phyloP scores from a whole-genome alignment of 1,284 basidiomycete species.

The Neonothopanus nambi region DNA sequence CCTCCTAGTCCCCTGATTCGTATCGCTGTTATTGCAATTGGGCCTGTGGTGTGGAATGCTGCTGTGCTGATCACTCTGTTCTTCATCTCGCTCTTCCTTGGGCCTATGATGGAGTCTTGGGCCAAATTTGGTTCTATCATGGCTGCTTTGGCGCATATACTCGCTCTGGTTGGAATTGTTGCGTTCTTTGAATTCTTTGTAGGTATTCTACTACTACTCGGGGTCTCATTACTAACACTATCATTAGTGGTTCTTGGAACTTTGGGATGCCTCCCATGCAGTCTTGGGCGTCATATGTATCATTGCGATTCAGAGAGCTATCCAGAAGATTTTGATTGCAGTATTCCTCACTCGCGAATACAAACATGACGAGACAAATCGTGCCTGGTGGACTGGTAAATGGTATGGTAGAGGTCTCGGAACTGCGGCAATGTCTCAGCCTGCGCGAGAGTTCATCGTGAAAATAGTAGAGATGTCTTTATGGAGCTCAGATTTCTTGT shows the following conservation, averaged over 20 bases:
- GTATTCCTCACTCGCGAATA: conserved; percentile 93
- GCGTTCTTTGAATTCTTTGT: conserved; percentile 95
- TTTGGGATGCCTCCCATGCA: conserved; percentile 95
- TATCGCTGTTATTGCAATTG: conserved; percentile 88
- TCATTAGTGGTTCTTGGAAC: conserved; percentile 90
- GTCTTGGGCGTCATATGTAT: conserved; percentile 87
- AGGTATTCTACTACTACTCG: conserved; percentile 36
- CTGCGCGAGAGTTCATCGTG: conserved; percentile 93
- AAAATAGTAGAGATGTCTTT: conserved; percentile 97
- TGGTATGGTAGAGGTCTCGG: conserved; percentile 95
- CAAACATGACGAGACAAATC: conserved; percentile 96
- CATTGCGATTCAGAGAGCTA: conserved; percentile 84
- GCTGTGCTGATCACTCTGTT: conserved; percentile 85
- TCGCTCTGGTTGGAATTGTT: conserved; percentile 79
- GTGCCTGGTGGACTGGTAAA: conserved; percentile 98
- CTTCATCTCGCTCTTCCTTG: conserved; percentile 89
- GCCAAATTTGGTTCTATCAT: conserved; percentile 87
- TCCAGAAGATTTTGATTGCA: conserved; percentile 92
- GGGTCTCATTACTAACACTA: conserved; percentile 19
- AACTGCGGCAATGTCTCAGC: conserved; percentile 86
- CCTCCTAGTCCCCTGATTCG: conserved; percentile 84
- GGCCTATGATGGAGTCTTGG: conserved; percentile 87
- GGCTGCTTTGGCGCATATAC: conserved; percentile 85
- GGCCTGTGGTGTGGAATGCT: conserved; percentile 96
- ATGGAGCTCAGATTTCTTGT: conserved; percentile 89